Evolutionary conservation across 1,284 basidiomycete genomes (phyloP), one percentile per base, ranked within the genome.

Genomic region (Rugosomyces carneus): DNA sequence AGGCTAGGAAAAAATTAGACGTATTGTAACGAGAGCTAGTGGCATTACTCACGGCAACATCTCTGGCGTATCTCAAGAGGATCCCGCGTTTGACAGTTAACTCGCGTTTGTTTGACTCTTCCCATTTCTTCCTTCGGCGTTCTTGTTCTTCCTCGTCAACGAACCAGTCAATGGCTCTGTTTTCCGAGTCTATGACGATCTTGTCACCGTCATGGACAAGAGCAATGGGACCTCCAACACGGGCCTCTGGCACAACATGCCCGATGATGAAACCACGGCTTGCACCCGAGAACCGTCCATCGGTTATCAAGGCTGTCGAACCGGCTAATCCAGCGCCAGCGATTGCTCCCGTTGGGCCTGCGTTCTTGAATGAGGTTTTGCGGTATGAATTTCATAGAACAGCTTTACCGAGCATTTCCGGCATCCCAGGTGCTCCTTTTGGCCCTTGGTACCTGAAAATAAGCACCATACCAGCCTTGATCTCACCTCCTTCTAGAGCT

Each of bases 371-470:
- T 7, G 5, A 6, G 40, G 36, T 40, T 42, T n/a, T 18, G 26
- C 47, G 43, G 52, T 37, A 55, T 34, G 48, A 34, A 23, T 45
- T 16, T 8, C 19, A 20, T 29, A 9, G 24, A 18, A 36, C 9
- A 19, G 24, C 21, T 34, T 55, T 57, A 76, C 73, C 74, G 41
- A 80, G 62, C 76, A 78, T 80, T 67, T 98, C 95, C 13, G 95
- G 95, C 95, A 98, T 98, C 40, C 94, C 93, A 16, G 93, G 94
- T 23, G 86, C 94, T 46, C 94, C 93, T 67, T 93, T 95, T 2
- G 94, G 94, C 18, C 94, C 94, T 64, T 95, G 89, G 66, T 98
- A 98, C 52, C 94, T 78, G 69, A 98, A 84, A 39, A 98, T 86
- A 49, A 96, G 76, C 24, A 95, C 84, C 53, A 77, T 89, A 0